Evolutionary conservation across 805 yeast species (phyloP).

Genomic region (Torulaspora gathmanii): DNA sequence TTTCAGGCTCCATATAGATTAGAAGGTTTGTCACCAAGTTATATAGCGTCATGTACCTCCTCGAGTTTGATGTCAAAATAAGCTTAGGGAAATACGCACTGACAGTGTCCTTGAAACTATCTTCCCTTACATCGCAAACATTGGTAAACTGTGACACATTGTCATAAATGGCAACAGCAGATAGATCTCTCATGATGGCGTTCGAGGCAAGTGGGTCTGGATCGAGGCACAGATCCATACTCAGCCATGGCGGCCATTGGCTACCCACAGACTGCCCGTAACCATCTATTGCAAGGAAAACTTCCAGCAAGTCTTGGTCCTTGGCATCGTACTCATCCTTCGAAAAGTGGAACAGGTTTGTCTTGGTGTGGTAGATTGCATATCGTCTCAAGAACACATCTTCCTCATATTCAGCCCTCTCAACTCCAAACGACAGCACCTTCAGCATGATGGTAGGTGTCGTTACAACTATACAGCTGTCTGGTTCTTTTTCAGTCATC

Average conservation of each 20-base stretch:
- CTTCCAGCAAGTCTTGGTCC: conserved; percentile 38
- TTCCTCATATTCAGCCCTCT: conserved; percentile 42
- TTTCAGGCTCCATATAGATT: conserved; percentile 69
- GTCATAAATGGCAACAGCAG: conserved; percentile 58
- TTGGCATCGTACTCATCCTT: conserved; percentile 46
- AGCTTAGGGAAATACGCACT: conserved; percentile 67
- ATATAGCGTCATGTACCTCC: conserved; percentile 65
- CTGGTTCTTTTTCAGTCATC: conserved; percentile 46
- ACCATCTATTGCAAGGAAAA: conserved; percentile 43
- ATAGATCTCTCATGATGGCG: conserved; percentile 58
- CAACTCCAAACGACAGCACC: conserved; percentile 52
- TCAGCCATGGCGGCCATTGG: conserved; percentile 90
- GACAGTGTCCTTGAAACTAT: conserved; percentile 42
- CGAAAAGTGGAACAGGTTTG: conserved; percentile 66
- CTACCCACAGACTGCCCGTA: conserved; percentile 52
- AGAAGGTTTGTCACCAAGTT: conserved; percentile 58
- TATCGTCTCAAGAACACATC: conserved; percentile 57
- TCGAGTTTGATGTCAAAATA: conserved; percentile 62
- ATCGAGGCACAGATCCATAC: conserved; percentile 62
- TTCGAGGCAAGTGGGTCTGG: conserved; percentile 44
- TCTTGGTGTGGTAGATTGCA: conserved; percentile 63
- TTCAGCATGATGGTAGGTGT: conserved; percentile 69
- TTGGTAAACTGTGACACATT: conserved; percentile 45
- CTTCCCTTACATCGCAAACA: conserved; percentile 28
- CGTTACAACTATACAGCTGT: conserved; percentile 61